Evolutionary conservation across 805 yeast genomes (phyloP), one percentile per base, ranked within the genome.

Genomic region (Diddensiella caesifluorescens): DNA sequence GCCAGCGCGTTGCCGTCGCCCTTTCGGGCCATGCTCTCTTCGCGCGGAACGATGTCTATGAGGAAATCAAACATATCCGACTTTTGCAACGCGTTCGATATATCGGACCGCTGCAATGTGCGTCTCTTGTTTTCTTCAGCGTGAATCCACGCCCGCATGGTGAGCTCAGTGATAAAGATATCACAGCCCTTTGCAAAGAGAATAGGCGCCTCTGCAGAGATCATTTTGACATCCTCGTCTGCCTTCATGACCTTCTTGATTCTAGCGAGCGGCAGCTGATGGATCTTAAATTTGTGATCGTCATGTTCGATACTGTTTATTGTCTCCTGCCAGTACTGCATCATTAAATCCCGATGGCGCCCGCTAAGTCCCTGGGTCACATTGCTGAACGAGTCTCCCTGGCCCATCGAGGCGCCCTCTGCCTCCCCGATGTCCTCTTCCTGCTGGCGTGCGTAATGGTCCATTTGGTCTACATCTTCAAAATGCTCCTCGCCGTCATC

Each of bases 111-210:
- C 61, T 92, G 99, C 45, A 92, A 67, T 4, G 99, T 92, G 47
- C 99, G 68, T 51, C 99, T 75, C 60, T 92, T 92, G 66, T 86
- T 86, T 56, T 87, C 96, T 62, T 92, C 97, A 2, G 97, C 96
- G 55, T 89, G 96, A 48, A 92, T 87, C 98, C 98, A 92, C 5
- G 98, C 97, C 45, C 99, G 73, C 96, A 92, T 89, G 10, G 99
- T 89, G 42, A 92, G 69, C 61, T 92, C 99, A 0, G 98, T 89
- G 53, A 92, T 90, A 64, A 92, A 92, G 26, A 92, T 80, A 60
- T 92, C 99, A 64, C 98, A 92, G 1, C 97, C 97, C 62, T 92
- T 92, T 35, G 98, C 97, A 67, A 92, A 92, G 46, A 92, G 65
- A 25, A 92, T 88, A 2, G 99, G 98, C 0, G 97, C 97, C 65